Evolutionary conservation across 345 rosid species (phyloP), one percentile per base, ranked within the genome.

Genomic region (Lenwebbia sp.): DNA sequence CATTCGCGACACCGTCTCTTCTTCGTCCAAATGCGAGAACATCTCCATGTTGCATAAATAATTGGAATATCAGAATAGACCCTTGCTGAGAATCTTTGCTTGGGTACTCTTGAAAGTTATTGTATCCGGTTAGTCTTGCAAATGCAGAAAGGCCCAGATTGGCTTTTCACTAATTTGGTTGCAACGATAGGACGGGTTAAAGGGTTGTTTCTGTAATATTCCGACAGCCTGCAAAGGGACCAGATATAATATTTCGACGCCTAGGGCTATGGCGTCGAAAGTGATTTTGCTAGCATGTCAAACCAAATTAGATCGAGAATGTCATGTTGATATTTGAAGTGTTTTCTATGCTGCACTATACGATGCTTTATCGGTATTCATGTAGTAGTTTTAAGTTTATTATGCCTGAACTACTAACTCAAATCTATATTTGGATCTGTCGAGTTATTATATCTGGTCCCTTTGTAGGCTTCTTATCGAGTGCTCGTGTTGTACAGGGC

Each of bases 401-500:
- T 2, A 33, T 33, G 47, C 47, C 78, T 2, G 47, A 70, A 70
- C 47, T 9, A 19, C 47, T 70, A 33, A 70, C 37, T 70, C 11
- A 70, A 62, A 33, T 65, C 76, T 33, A 9, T 65, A 8, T 41
- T 9, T 65, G 44, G 25, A 65, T 33, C 78, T 70, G 44, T 41
- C 6, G 6, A 41, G 44, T 70, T 37, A 70, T 82, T 37, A 83
- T 82, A 52, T 82, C 30, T 30, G 41, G 82, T 62, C 53, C 33
- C 21, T 89, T 41, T 54, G 53, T 49, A 54, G 81, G 74, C 25
- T 28, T 87, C 57, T 70, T 70, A 70, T 70, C 78, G 37, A 58
- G 5, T 41, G 44, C 78, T 53, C 78, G 37, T 83, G 33, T 86
- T 84, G 56, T 85, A 54, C 91, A 94, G 96, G 93, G 92, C 93